Conservation (phyloP, 768 basidiomycete species). For the Tubosaeta sp. region DNA sequence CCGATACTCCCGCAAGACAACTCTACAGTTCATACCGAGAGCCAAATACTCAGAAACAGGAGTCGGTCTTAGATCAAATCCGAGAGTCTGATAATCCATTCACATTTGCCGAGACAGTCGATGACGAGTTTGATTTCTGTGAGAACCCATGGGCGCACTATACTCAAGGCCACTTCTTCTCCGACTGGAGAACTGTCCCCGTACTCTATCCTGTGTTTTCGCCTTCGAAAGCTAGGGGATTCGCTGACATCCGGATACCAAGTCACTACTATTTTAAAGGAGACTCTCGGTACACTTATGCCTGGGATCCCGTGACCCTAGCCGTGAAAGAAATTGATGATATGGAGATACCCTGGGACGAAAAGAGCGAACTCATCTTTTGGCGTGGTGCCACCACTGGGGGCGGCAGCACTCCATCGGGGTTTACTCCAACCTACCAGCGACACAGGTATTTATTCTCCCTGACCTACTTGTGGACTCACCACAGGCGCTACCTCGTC, state of each 20-base stretch:
- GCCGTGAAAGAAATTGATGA: conserved; percentile 73
- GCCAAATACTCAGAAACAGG: conserved; percentile 27
- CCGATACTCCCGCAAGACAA: conserved; percentile 72
- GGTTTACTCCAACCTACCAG: conserved; percentile 80
- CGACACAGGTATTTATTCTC: conserved; percentile 61
- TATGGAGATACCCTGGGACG: conserved; percentile 86
- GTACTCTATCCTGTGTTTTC: conserved; percentile 92
- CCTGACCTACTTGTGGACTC: not conserved
- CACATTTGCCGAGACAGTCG: conserved; percentile 55
- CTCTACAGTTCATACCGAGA: conserved; percentile 75
- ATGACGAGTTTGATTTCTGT: conserved; percentile 77
- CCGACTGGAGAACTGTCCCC: conserved; percentile 89
- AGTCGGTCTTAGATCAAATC: conserved; percentile 26
- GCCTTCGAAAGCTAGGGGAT: conserved; percentile 82
- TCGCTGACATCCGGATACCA: conserved; percentile 87
- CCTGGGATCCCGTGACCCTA: conserved; percentile 76
- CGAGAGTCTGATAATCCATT: conserved; percentile 49
- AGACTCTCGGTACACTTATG: conserved; percentile 81
- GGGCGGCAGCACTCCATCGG: conserved; percentile 82
- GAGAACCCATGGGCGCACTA: conserved; percentile 76
- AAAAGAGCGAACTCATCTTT: conserved; percentile 83
- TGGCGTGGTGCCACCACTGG: conserved; percentile 98
- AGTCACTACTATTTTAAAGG: conserved; percentile 94
- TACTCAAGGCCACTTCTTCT: conserved; percentile 94
- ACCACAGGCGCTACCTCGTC: not conserved